These are phyloP conservation scores for Puccinellia tenuiflora DNA, from an alignment of 176 grass and related monocot genomes.

Conservation along the genomic window DNA sequence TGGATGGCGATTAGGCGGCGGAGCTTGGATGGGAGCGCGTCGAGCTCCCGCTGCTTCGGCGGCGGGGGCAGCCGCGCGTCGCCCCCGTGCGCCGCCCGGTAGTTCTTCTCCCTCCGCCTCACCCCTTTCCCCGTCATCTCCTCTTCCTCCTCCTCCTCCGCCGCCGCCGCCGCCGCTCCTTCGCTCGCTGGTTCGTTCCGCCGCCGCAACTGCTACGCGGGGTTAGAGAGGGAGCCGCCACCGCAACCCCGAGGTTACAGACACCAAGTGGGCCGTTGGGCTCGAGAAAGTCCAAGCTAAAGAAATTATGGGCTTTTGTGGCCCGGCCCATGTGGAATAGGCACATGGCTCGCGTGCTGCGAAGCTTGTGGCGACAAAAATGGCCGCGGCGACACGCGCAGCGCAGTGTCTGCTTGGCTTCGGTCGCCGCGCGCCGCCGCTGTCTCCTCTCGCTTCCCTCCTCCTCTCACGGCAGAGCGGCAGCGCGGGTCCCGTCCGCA, in stretches of 20 bases:
- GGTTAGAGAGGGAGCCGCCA: background rate
- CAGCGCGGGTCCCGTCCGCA: constrained; percentile 15
- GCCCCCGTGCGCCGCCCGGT: constrained; percentile 58
- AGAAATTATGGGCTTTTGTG: background rate
- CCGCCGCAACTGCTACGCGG: background rate
- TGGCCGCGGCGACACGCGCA: constrained; percentile 22
- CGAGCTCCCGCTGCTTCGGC: constrained; percentile 71
- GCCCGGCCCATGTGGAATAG: background rate
- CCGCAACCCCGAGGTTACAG: background rate
- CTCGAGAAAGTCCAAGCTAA: background rate
- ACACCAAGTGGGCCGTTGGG: background rate
- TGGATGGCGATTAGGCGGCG: constrained; percentile 77
- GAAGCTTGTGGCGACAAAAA: background rate
- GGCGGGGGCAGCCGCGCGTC: constrained; percentile 53
- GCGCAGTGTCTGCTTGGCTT: constrained; percentile 8
- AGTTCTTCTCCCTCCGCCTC: constrained; percentile 88
- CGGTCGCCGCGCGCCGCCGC: background rate
- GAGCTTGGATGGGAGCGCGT: constrained; percentile 78
- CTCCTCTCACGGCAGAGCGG: background rate
- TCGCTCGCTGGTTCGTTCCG: background rate
- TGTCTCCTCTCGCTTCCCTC: background rate
- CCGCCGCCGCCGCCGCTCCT: background rate
- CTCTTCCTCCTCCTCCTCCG: background rate
- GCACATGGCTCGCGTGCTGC: background rate
- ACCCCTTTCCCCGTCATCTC: constrained; percentile 75